These are phyloP conservation scores for Rheum nobile DNA, from an alignment of 148 eudicot genomes.

Conservation along the genomic window DNA sequence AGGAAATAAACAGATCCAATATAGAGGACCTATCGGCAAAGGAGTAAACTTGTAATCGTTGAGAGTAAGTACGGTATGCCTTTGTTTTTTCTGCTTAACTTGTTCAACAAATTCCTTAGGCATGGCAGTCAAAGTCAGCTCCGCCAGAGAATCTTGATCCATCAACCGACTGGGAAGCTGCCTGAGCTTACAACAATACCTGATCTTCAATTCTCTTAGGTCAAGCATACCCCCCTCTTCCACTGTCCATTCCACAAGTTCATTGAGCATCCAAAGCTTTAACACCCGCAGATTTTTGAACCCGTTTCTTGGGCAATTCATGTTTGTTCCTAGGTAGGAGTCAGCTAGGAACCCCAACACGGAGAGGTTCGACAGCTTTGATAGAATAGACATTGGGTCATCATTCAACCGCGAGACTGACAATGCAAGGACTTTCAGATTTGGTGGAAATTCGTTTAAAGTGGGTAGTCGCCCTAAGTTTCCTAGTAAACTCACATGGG, in stretches of 20 bases:
- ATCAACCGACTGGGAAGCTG: slow-evolving; percentile 16
- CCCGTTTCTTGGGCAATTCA: slow-evolving; percentile 19
- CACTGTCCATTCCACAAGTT: slow-evolving; percentile 23
- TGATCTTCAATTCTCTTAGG: slow-evolving; percentile 25
- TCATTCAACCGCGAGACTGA: slow-evolving; percentile 22
- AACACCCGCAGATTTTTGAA: slow-evolving; percentile 23
- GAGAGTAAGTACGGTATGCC: neutral
- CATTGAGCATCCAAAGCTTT: slow-evolving; percentile 39
- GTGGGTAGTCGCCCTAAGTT: slow-evolving; percentile 11
- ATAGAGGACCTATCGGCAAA: slow-evolving; percentile 25
- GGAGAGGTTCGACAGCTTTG: slow-evolving; percentile 16
- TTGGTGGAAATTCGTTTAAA: slow-evolving; percentile 16
- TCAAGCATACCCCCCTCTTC: slow-evolving; percentile 21
- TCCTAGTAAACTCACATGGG: slow-evolving; percentile 32
- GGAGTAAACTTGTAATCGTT: slow-evolving; percentile 17
- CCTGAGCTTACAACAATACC: slow-evolving; percentile 24
- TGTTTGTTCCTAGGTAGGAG: slow-evolving; percentile 18
- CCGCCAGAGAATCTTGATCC: slow-evolving; percentile 15
- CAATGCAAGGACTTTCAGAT: slow-evolving; percentile 30
- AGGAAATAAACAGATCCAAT: neutral
- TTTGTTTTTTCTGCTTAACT: neutral
- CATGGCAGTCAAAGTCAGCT: slow-evolving; percentile 30
- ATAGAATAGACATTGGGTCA: slow-evolving; percentile 32
- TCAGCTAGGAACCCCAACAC: slow-evolving; percentile 37
- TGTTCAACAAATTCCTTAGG: slow-evolving; percentile 14